These are phyloP conservation scores for Wickerhamomyces xylosicus DNA, from an alignment of 805 yeast species.

Conservation along the genomic window DNA sequence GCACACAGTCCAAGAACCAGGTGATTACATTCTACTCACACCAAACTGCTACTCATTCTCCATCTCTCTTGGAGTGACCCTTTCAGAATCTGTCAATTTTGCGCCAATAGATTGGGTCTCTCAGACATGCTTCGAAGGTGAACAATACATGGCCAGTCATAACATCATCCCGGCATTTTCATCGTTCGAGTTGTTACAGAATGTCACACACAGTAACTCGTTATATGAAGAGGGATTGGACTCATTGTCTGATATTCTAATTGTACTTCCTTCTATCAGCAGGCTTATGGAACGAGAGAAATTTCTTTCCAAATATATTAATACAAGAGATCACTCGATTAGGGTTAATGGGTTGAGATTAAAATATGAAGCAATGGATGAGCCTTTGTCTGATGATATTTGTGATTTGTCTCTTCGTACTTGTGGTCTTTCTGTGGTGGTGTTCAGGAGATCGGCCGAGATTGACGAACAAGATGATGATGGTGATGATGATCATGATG, in stretches of 20 bases:
- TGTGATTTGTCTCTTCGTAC: background rate
- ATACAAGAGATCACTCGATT: too few relatives aligned
- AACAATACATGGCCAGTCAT: slow-evolving; percentile 39
- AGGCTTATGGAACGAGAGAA: background rate
- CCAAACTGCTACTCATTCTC: slow-evolving; percentile 44
- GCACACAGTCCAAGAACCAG: slow-evolving; percentile 46
- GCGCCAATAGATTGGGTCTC: slow-evolving; percentile 49
- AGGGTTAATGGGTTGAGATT: too few relatives aligned
- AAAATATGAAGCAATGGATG: too few relatives aligned
- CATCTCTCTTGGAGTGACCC: slow-evolving; percentile 43
- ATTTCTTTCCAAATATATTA: too few relatives aligned
- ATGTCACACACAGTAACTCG: slow-evolving; percentile 32
- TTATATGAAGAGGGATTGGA: too few relatives aligned
- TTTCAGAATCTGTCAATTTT: slow-evolving; percentile 47
- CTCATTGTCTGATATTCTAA: too few relatives aligned
- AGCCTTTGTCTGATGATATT: background rate
- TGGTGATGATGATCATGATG: too few relatives aligned
- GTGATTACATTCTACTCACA: slow-evolving; percentile 47
- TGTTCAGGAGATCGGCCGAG: too few relatives aligned
- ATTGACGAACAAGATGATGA: too few relatives aligned
- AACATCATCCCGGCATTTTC: slow-evolving; percentile 43
- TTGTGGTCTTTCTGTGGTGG: background rate
- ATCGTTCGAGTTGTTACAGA: slow-evolving; percentile 34
- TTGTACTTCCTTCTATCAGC: background rate
- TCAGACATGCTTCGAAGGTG: slow-evolving; percentile 33